Percentiles rank a stretch among this genome's conserved stretches.
These are phyloP conservation scores for Croton setiger DNA, from an alignment of 441 rosid genomes.

Conservation along the genomic window DNA sequence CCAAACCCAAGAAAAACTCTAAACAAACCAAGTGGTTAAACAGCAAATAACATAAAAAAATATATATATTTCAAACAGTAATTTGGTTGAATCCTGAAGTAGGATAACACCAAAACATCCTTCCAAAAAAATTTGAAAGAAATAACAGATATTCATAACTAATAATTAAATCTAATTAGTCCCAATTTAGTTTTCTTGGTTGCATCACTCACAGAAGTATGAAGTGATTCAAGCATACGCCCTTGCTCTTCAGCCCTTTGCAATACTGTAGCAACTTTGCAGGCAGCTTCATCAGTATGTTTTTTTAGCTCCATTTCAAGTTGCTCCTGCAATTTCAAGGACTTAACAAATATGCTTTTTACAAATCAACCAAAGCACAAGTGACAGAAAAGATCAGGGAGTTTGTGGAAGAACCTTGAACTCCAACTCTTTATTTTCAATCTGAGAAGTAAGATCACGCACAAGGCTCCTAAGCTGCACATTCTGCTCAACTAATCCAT, in stretches of 20 bases:
- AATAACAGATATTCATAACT: no score
- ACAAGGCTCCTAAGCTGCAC: constrained; percentile 90
- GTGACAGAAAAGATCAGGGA: not conserved
- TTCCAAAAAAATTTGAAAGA: not conserved
- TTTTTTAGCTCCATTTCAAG: constrained; percentile 68
- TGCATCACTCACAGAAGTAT: constrained; percentile 55
- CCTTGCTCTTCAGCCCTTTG: constrained; percentile 96
- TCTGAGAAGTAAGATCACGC: constrained; percentile 80
- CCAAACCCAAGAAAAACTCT: not conserved
- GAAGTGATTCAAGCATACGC: constrained; percentile 90
- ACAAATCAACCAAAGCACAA: not conserved
- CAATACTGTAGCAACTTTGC: constrained; percentile 78
- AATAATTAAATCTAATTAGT: not conserved
- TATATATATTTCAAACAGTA: no score
- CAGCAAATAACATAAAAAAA: not conserved
- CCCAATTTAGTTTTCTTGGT: not conserved
- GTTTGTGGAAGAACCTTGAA: constrained; percentile 56
- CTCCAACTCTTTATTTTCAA: constrained; percentile 65
- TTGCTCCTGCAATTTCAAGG: constrained; percentile 52
- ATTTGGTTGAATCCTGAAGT: not conserved
- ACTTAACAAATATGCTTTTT: constrained; percentile 4
- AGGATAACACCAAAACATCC: not conserved
- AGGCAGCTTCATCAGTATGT: constrained; percentile 77
- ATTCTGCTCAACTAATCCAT: constrained; percentile 96
- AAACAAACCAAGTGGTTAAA: no score